These are phyloP conservation scores for Cladosporium colombiae DNA, from an alignment of 2,329 filamentous ascomycete genomes.

Conservation along the genomic window DNA sequence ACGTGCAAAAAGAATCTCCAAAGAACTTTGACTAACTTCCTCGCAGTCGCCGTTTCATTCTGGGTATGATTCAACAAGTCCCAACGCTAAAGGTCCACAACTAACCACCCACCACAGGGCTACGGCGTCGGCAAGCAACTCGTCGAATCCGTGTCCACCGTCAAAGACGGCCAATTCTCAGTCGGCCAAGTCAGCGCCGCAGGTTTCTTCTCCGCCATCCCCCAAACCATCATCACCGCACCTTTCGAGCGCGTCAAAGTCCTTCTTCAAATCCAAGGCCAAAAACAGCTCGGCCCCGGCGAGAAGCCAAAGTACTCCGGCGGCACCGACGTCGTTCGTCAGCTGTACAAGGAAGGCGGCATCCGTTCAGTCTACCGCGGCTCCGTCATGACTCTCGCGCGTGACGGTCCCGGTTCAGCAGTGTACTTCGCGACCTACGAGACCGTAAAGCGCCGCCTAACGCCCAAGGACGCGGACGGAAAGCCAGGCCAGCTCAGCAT, in stretches of 20 bases:
- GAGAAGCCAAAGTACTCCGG: constrained; percentile 91
- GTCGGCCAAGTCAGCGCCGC: constrained; percentile 88
- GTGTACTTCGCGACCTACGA: constrained; percentile 98
- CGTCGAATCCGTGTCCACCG: constrained; percentile 67
- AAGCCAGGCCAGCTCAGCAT: constrained; percentile 75
- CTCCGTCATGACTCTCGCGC: constrained; percentile 83
- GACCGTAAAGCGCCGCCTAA: constrained; percentile 84
- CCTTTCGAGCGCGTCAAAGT: constrained; percentile 99
- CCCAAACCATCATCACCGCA: constrained; percentile 97
- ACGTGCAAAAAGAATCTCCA: neutral
- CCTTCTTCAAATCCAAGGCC: constrained; percentile 94
- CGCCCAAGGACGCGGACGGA: constrained; percentile 74
- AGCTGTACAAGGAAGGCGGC: constrained; percentile 89
- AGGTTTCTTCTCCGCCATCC: constrained; percentile 96
- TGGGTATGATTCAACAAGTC: constrained; percentile 50
- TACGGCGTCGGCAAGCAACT: constrained; percentile 94
- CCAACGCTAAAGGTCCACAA: neutral
- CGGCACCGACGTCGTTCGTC: constrained; percentile 84
- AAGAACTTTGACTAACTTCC: neutral
- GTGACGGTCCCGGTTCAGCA: constrained; percentile 88
- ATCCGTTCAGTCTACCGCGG: constrained; percentile 91
- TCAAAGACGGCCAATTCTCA: constrained; percentile 69
- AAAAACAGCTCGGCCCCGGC: constrained; percentile 79
- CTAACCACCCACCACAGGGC: constrained; percentile 57
- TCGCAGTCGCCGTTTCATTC: constrained; percentile 64